phyloP scores from a whole-genome alignment of 177 flowering plant species.

The Vitis hybrid region DNA sequence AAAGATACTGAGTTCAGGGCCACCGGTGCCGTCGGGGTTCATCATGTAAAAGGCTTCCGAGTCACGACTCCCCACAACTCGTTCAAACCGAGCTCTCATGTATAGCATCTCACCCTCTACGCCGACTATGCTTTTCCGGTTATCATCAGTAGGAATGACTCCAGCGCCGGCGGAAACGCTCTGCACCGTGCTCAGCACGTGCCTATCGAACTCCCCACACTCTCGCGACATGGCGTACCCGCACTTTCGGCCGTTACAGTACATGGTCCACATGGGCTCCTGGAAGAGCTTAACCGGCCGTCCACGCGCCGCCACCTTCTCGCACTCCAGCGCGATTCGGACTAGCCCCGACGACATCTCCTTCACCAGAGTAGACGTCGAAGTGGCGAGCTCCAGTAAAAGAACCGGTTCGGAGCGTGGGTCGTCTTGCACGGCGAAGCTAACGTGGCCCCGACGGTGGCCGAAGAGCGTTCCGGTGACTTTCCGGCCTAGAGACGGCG shows the following conservation, averaged over 20 bases:
- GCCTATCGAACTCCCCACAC: slow-evolving; percentile 58
- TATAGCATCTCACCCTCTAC: slow-evolving; percentile 70
- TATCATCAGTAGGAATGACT: slow-evolving; percentile 61
- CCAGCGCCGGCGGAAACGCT: slow-evolving; percentile 82
- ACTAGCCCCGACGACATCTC: slow-evolving; percentile 94
- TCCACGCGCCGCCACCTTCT: slow-evolving; percentile 29
- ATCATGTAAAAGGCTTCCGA: slow-evolving; percentile 89
- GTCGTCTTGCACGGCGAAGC: slow-evolving; percentile 76
- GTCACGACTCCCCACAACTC: slow-evolving; percentile 81
- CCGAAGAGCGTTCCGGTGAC: slow-evolving; percentile 94
- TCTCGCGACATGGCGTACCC: slow-evolving; percentile 65
- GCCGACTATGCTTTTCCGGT: slow-evolving; percentile 19
- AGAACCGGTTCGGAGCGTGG: slow-evolving; percentile 70
- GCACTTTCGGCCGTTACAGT: slow-evolving; percentile 80
- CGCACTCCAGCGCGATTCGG: slow-evolving; percentile 82
- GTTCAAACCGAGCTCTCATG: slow-evolving; percentile 82
- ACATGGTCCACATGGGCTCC: slow-evolving; percentile 88
- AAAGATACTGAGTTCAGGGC: slow-evolving; percentile 80
- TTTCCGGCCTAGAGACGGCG: slow-evolving; percentile 56
- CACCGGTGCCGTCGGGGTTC: slow-evolving; percentile 79
- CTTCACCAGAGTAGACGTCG: slow-evolving; percentile 64
- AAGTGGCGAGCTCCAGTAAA: slow-evolving; percentile 69
- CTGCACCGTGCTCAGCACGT: slow-evolving; percentile 61
- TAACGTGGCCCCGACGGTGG: slow-evolving; percentile 76
- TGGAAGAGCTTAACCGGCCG: slow-evolving; percentile 38